Conservation (phyloP, 2,329 filamentous ascomycete species). For the Aspergillus sp. region DNA sequence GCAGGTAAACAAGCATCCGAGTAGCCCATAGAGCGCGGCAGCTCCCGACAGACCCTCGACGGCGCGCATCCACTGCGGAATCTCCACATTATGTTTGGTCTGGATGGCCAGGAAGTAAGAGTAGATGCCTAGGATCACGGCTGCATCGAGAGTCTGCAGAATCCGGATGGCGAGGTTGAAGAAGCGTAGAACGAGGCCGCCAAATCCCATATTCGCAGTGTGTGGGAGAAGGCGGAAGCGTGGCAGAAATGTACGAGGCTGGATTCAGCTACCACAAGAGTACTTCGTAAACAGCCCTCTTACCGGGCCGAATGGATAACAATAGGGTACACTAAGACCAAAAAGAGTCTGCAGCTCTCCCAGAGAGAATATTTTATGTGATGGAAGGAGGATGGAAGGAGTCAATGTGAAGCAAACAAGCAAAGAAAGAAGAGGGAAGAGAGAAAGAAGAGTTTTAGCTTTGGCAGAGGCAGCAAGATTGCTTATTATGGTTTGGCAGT, state of each 20-base stretch:
- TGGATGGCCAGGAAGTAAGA: constrained; percentile 76
- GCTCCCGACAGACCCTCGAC: constrained; percentile 71
- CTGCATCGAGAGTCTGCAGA: constrained; percentile 64
- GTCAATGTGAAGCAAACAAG: not conserved
- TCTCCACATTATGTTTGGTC: constrained; percentile 53
- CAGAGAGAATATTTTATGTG: too few species aligned
- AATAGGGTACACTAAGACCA: too few species aligned
- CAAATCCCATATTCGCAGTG: constrained; percentile 47
- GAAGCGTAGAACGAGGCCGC: constrained; percentile 58
- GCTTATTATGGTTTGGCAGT: not conserved
- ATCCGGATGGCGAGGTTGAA: constrained; percentile 63
- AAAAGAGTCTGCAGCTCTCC: too few species aligned
- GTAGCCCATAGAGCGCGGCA: constrained; percentile 64
- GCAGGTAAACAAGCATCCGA: constrained; percentile 67
- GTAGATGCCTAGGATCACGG: constrained; percentile 68
- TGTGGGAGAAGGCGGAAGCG: not conserved
- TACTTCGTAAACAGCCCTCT: too few species aligned
- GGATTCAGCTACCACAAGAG: too few species aligned
- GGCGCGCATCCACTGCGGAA: constrained; percentile 59
- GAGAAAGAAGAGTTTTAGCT: not conserved
- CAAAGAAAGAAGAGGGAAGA: too few species aligned
- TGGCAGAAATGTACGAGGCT: too few species aligned
- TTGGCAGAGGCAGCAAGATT: not conserved
- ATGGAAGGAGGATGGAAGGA: too few species aligned
- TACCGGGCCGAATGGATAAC: too few species aligned